Base-by-base conservation (phyloP, 164 flowering plant species). In the Tinospora cordifolia region DNA sequence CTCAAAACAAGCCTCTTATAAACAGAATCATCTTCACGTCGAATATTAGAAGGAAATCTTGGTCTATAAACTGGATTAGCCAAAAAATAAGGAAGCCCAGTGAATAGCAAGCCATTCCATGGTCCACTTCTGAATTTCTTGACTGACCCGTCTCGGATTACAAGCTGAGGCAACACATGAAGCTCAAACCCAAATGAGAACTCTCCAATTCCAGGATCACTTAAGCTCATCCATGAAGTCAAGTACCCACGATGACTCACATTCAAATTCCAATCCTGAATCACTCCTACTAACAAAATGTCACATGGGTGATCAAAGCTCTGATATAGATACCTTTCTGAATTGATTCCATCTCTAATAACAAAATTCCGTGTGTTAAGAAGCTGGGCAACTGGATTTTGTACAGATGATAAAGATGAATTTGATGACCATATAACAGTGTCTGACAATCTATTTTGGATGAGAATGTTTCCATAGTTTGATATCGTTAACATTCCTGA, bases 31-130 rank as follows among this genome's bases (percentile, higher is more conserved):
- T 74, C 59, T 72, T 77, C 86, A 2, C 74, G 36, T 36, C 63
- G 36, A 30, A 30, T 71, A 27, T 27, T 30, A 27, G 11, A 19
- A 6, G 1, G 2, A 38, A 62, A 62, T 12, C 38, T 62, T 17
- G 65, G 65, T 10, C 30, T 62, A 38, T 27, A 26, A 62, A 51
- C 59, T 51, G 59, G 59, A 51, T 51, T 51, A 22, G 17, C 19
- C 59, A 3, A 68, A 75, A 71, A 71, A 51, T 26, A n/a, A 22
- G 57, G 34, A 14, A 60, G 11, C 0, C 84, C 85, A 38, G 72
- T 78, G 27, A 79, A 85, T 3, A 63, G 40, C 9, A 73, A 4
- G 0, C 88, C 93, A 62, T 87, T 82, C 92, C 89, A 87, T 1
- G 81, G 75, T 2, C 89, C 90, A 7, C 76, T 26, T 2, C 86